These are phyloP conservation scores for Trametes cinnabarina DNA, from an alignment of 768 basidiomycete species.

Conservation along the genomic window DNA sequence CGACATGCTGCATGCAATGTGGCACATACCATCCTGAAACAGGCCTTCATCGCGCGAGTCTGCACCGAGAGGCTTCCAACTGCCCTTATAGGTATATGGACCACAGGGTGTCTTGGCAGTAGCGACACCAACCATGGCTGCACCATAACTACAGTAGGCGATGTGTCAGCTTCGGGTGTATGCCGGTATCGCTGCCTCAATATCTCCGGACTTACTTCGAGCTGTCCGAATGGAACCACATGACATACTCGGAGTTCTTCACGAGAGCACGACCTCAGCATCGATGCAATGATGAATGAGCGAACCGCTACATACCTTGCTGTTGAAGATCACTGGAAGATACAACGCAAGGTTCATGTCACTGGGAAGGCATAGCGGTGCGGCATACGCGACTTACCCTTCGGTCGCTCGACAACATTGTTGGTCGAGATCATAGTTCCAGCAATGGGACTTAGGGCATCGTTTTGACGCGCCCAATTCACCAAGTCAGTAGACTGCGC, in stretches of 20 bases:
- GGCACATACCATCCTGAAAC: conserved; percentile 50
- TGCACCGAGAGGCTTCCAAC: conserved; percentile 55
- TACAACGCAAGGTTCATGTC: background rate
- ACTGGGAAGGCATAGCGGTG: background rate
- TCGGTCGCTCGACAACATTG: conserved; percentile 62
- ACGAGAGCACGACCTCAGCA: background rate
- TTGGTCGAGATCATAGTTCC: conserved; percentile 56
- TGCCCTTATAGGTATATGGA: conserved; percentile 54
- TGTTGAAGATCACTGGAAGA: conserved; percentile 50
- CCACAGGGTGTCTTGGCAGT: conserved; percentile 58
- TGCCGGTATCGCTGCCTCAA: background rate
- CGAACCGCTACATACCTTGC: conserved; percentile 34
- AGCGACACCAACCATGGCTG: conserved; percentile 62
- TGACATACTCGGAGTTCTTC: conserved; percentile 60
- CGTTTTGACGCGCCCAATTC: conserved; percentile 56
- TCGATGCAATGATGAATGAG: background rate
- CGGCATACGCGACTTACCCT: conserved; percentile 39
- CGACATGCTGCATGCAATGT: too few relatives aligned
- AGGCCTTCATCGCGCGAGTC: conserved; percentile 60
- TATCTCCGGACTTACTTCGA: conserved; percentile 43
- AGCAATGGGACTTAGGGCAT: conserved; percentile 53
- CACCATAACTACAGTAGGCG: conserved; percentile 48
- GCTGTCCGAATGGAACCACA: conserved; percentile 70
- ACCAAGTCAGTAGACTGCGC: conserved; percentile 47
- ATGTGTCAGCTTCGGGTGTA: background rate